Evolutionary conservation across 495 filamentous ascomycete species (phyloP).

Genomic region (Rostrohypoxylon terebratum): DNA sequence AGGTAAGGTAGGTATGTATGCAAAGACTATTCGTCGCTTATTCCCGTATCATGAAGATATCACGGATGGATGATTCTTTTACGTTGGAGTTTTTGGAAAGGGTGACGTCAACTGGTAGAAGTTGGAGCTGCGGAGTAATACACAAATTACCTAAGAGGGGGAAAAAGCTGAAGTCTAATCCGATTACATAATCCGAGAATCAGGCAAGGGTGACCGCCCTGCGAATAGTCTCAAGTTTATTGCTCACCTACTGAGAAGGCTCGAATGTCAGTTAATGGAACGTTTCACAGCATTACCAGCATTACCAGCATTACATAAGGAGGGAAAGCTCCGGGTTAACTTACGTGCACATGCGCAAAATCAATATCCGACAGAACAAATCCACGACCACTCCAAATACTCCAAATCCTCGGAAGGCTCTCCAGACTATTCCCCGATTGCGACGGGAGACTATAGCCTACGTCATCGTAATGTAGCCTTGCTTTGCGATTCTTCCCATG

Average conservation of each 20-base stretch:
- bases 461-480: conserved; percentile 26
- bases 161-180: not conserved
- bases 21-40: not conserved
- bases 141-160: conserved; percentile 15
- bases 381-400: not conserved
- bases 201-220: too few species aligned
- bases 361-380: conserved; percentile 1
- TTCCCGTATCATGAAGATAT: not conserved
- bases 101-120: conserved; percentile 28
- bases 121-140: not conserved
- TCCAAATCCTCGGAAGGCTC: conserved; percentile 17
- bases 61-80: too few species aligned
- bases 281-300: not conserved
- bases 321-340: conserved; percentile 32
- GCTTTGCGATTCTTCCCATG: not conserved
- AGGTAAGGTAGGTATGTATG: too few species aligned
- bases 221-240: too few species aligned
- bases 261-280: not conserved
- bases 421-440: conserved; percentile 26
- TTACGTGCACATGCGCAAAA: not conserved
- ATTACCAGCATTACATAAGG: not conserved
- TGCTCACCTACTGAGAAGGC: too few species aligned
- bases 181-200: not conserved
- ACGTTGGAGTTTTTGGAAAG: not conserved
- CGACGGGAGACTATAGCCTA: conserved; percentile 10